phyloP scores from a whole-genome alignment of 306 rosid species.

The Citrullus amarus region DNA sequence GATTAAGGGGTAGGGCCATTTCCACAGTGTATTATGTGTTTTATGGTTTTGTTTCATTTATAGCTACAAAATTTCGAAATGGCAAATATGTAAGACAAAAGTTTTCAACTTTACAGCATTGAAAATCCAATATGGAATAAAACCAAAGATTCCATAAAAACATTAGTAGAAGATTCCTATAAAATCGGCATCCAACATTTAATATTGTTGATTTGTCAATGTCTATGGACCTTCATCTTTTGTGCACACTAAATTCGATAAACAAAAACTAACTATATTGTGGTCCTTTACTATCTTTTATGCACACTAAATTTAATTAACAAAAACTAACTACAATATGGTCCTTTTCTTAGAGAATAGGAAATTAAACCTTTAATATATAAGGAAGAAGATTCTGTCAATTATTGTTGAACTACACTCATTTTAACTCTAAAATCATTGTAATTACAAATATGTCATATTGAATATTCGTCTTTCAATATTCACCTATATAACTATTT shows the following conservation, averaged over 20 bases:
- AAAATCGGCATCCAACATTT: background rate
- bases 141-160: background rate
- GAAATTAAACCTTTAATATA: too few species aligned
- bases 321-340: too few species aligned
- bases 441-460: too few species aligned
- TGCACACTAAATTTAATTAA: too few species aligned
- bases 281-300: background rate
- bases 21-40: background rate
- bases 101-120: background rate
- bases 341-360: too few species aligned
- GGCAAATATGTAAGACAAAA: background rate
- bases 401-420: too few species aligned
- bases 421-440: background rate
- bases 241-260: background rate
- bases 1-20: background rate
- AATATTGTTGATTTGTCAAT: background rate
- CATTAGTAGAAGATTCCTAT: background rate
- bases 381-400: too few species aligned
- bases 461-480: too few species aligned
- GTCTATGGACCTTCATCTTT: background rate
- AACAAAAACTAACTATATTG: background rate
- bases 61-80: background rate
- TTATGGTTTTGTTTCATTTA: background rate
- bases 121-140: background rate
- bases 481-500: too few species aligned